Percentiles rank a stretch among this genome's conserved stretches.
These are phyloP conservation scores for Mycena floridula DNA, from an alignment of 768 basidiomycete genomes.

Conservation along the genomic window DNA sequence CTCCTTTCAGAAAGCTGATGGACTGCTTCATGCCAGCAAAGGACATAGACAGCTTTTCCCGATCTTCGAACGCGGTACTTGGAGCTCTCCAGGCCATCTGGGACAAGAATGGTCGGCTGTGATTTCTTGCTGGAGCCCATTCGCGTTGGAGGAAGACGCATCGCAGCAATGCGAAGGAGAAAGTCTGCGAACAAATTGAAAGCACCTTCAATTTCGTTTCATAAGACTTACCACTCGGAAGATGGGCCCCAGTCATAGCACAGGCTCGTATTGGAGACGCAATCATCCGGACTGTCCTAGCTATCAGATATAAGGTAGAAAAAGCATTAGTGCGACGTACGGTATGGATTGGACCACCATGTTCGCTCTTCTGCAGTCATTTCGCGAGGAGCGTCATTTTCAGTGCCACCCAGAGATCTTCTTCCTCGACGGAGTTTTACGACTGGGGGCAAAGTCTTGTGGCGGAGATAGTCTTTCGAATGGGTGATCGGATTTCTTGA, in stretches of 20 bases:
- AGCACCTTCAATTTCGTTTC: constrained; percentile 1
- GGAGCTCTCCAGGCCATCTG: constrained; percentile 64
- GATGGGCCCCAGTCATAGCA: constrained; percentile 35
- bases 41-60: constrained; percentile 44
- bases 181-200: constrained; percentile 43
- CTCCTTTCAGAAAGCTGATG: constrained; percentile 30
- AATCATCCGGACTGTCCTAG: constrained; percentile 60
- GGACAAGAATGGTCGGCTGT: constrained; percentile 23
- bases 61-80: constrained; percentile 45
- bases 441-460: constrained; percentile 54
- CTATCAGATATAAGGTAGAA: neutral
- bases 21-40: constrained; percentile 53
- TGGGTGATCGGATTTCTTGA: constrained; percentile 48
- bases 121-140: neutral
- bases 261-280: constrained; percentile 58
- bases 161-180: constrained; percentile 51
- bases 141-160: constrained; percentile 30
- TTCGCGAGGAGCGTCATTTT: constrained; percentile 36
- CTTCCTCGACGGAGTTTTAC: constrained; percentile 25
- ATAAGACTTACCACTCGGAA: constrained; percentile 49
- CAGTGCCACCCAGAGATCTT: constrained; percentile 7
- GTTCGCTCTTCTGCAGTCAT: constrained; percentile 59
- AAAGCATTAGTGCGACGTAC: constrained; percentile 34
- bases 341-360: constrained; percentile 75
- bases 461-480: constrained; percentile 39